These are phyloP conservation scores for Singerocomus inundabilis DNA, from an alignment of 1,284 basidiomycete genomes.

Conservation along the genomic window DNA sequence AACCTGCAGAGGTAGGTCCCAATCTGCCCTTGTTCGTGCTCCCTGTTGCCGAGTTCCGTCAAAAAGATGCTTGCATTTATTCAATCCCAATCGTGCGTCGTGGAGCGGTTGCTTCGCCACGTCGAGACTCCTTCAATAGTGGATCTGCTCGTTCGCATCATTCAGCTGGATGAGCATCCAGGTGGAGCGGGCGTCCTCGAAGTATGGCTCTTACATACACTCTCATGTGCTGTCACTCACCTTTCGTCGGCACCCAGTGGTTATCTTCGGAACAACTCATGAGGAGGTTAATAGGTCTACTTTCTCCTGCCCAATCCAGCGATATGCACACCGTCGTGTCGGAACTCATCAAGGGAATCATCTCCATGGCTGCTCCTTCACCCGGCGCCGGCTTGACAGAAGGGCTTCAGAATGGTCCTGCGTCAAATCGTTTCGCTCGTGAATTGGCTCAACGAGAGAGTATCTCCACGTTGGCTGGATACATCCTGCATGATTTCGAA, in stretches of 20 bases:
- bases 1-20: slow-evolving; percentile 79
- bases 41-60: slow-evolving; percentile 30
- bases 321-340: slow-evolving; percentile 87
- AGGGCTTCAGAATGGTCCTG: slow-evolving; percentile 63
- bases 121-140: slow-evolving; percentile 91
- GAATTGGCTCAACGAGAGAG: slow-evolving; percentile 83
- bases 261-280: slow-evolving; percentile 85
- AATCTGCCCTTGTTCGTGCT: slow-evolving; percentile 4
- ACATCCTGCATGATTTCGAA: slow-evolving; percentile 74
- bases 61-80: slow-evolving; percentile 94
- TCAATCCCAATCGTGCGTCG: slow-evolving; percentile 76
- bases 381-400: slow-evolving; percentile 71
- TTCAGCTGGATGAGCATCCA: slow-evolving; percentile 89
- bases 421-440: slow-evolving; percentile 85
- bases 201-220: slow-evolving; percentile 53
- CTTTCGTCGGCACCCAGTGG: slow-evolving; percentile 58
- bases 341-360: slow-evolving; percentile 93
- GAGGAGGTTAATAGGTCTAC: slow-evolving; percentile 75
- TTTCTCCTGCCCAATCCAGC: slow-evolving; percentile 76
- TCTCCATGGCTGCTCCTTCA: slow-evolving; percentile 91
- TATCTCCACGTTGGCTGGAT: slow-evolving; percentile 72
- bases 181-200: slow-evolving; percentile 82
- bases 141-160: slow-evolving; percentile 88
- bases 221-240: slow-evolving; percentile 25
- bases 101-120: slow-evolving; percentile 82